Percentiles rank a stretch among this genome's conserved stretches.
Evolutionary conservation across 495 filamentous ascomycete genomes (phyloP).

Genomic region (Daldinia vernicosa): DNA sequence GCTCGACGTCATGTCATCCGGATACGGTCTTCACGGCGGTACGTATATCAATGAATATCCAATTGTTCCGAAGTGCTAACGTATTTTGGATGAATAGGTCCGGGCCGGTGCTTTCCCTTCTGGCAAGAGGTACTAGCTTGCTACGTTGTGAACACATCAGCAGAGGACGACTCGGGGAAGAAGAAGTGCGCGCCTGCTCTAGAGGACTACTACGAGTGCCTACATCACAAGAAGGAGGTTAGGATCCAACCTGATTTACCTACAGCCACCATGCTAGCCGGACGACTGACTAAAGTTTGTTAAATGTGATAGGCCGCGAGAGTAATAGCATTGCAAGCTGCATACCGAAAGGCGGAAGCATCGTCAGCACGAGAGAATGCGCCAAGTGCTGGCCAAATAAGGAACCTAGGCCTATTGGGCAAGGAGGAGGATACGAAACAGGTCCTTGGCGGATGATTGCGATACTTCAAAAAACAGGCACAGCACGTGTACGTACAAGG

Average conservation of each 20-base stretch:
- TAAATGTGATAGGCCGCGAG: conserved; percentile 73
- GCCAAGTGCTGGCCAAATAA: conserved; percentile 76
- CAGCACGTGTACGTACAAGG: conserved; percentile 35
- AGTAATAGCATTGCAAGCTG: conserved; percentile 79
- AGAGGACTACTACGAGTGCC: conserved; percentile 98
- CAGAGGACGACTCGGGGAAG: conserved; percentile 79
- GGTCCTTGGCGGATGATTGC: conserved; percentile 57
- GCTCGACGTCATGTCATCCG: conserved; percentile 74
- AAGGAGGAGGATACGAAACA: conserved; percentile 81
- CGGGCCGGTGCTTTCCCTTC: conserved; percentile 95
- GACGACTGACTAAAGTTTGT: conserved; percentile 15
- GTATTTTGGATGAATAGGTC: conserved; percentile 62
- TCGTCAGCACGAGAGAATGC: conserved; percentile 79
- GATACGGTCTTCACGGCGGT: conserved; percentile 84
- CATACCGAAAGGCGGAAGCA: conserved; percentile 84
- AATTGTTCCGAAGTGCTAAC: conserved; percentile 26
- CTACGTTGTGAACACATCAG: conserved; percentile 83
- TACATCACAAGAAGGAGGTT: conserved; percentile 98
- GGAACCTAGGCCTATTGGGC: conserved; percentile 81
- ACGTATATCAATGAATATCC: conserved; percentile 46
- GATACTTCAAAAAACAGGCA: conserved; percentile 8
- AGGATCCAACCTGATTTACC: conserved; percentile 37
- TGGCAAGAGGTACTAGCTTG: conserved; percentile 95
- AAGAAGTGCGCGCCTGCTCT: conserved; percentile 88
- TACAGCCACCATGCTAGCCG: conserved; percentile 1